Conservation (phyloP, 2,329 filamentous ascomycete genomes). For the Claviceps lovelessii region DNA sequence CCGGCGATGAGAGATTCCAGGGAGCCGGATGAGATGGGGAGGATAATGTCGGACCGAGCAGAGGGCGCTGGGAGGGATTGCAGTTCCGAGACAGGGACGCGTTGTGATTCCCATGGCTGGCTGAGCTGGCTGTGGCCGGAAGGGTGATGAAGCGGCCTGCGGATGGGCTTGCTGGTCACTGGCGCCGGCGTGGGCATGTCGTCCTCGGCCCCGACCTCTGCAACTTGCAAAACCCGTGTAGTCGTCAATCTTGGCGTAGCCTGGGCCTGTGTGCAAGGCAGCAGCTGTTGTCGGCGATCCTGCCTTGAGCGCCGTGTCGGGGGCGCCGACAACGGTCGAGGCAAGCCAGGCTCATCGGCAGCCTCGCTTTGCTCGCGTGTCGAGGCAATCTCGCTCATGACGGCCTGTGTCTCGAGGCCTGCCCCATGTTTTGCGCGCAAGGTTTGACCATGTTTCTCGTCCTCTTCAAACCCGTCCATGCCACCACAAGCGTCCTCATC, state of each 20-base stretch:
- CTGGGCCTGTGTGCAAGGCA: not conserved
- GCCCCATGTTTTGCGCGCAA: slow-evolving; percentile 11
- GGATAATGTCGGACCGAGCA: slow-evolving; percentile 37
- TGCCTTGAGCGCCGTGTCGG: not conserved
- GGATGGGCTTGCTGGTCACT: slow-evolving; percentile 7
- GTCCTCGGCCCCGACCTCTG: not conserved
- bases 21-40: slow-evolving; percentile 32
- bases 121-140: slow-evolving; percentile 12
- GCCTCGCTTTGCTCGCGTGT: slow-evolving; percentile 8
- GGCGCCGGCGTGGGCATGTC: not conserved
- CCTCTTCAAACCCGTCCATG: not conserved
- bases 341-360: slow-evolving; percentile 1
- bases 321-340: not conserved
- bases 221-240: not conserved
- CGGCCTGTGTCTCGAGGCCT: slow-evolving; percentile 21
- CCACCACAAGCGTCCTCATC: slow-evolving; percentile 6
- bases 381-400: slow-evolving; percentile 20
- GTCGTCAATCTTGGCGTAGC: not conserved
- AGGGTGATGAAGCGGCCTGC: slow-evolving; percentile 16
- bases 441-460: not conserved
- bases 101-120: slow-evolving; percentile 28
- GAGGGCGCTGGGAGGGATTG: slow-evolving; percentile 32
- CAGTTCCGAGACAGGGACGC: slow-evolving; percentile 36
- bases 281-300: not conserved
- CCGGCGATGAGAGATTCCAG: slow-evolving; percentile 36